Evolutionary conservation across 164 flowering plant genomes (phyloP), one percentile per base, ranked within the genome.

Genomic region (Magnolia changhungtana): DNA sequence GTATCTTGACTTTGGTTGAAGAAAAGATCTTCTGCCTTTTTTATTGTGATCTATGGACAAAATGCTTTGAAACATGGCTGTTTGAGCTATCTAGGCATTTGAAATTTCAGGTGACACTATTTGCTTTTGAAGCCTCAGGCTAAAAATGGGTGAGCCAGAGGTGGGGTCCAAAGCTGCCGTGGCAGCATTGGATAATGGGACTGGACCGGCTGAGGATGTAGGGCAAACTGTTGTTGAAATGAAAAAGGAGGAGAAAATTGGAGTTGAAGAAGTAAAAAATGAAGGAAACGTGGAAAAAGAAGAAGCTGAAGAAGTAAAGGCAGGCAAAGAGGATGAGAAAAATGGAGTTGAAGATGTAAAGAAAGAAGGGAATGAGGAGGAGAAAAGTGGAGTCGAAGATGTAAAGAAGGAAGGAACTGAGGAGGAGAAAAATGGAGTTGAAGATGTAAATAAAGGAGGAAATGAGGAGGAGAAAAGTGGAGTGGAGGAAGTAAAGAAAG

Each of bases 131-230:
- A 68, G 50, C n/a, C 19, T 19, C 18, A 2, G 71, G 50, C 19
- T 69, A 10, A 27, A 51, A 45, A 81, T 81, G 84, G 81, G 49
- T 14, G 81, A 76, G 58, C 72, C 24, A 11, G 84, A 79, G 73
- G 51, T 72, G 52, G 74, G 10, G 20, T 10, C 72, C 14, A 74
- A 81, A 69, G 72, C 69, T 68, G 74, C 70, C 0, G 37, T 45
- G 66, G 69, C 64, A 0, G 23, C 78, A 37, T 37, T 37, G 3
- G 71, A 37, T 9, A 76, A 71, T 59, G 81, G 75, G 50, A 74
- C 31, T 79, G 65, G 69, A 13, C 49, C 59, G 29, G 52, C 72
- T 2, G 65, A 72, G 50, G 78, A 50, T 50, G 21, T 31, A 18
- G 75, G 27, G 19, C 68, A 75, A 66, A 51, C 13, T 71, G 70